Evolutionary conservation across 805 yeast species (phyloP).

Genomic region (Nakazawaea ambrosiae): DNA sequence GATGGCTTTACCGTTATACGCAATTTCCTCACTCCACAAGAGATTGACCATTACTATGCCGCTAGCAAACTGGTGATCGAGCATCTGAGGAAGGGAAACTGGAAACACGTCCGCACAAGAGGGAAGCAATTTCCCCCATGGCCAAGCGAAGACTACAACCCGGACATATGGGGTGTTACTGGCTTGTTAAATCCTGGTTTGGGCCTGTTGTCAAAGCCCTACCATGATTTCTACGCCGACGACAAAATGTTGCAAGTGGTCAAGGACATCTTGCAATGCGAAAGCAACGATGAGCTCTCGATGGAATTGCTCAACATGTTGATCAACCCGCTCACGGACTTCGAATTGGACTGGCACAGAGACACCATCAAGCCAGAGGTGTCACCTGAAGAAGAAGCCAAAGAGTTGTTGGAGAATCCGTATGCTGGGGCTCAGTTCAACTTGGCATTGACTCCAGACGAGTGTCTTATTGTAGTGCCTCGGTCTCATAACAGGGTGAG

Average conservation of each 20-base stretch:
- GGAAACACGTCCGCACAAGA: constrained; percentile 41
- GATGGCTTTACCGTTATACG: constrained; percentile 31
- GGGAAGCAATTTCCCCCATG: constrained; percentile 55
- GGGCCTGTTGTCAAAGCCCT: constrained; percentile 27
- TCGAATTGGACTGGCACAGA: constrained; percentile 48
- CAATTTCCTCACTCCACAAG: constrained; percentile 32
- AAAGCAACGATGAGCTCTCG: constrained; percentile 23
- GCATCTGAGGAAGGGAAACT: constrained; percentile 37
- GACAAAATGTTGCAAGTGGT: constrained; percentile 32
- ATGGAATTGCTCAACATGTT: constrained; percentile 49
- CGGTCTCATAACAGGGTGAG: constrained; percentile 38
- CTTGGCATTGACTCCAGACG: constrained; percentile 39
- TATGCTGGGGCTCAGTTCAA: constrained; percentile 45
- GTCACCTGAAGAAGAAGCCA: constrained; percentile 35
- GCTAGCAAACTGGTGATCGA: constrained; percentile 32
- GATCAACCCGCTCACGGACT: constrained; percentile 44
- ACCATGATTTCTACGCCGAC: constrained; percentile 33
- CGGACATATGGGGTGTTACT: constrained; percentile 47
- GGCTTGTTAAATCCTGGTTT: constrained; percentile 42
- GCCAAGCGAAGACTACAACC: constrained; percentile 41
- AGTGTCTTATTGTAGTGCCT: constrained; percentile 42
- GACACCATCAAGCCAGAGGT: constrained; percentile 43
- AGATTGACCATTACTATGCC: constrained; percentile 27
- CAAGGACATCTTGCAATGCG: constrained; percentile 35
- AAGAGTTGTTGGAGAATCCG: constrained; percentile 29